phyloP scores from a whole-genome alignment of 208 protist genomes.

The Leishmania guyanensis region DNA sequence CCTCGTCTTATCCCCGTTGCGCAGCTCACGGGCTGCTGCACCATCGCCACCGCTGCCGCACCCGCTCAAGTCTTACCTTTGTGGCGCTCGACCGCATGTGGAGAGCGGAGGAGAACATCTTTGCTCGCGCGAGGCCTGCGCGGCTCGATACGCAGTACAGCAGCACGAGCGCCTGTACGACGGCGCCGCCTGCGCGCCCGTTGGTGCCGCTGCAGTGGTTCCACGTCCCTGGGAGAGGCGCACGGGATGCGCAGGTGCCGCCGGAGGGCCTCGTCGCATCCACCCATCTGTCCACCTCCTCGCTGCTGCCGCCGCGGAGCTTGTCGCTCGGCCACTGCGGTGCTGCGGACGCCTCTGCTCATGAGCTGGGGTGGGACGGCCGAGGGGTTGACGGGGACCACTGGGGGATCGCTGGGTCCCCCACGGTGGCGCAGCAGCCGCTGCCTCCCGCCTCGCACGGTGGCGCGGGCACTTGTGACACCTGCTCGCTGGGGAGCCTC shows the following conservation, averaged over 20 bases:
- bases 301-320: conserved; percentile 1
- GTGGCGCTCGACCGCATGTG: conserved; percentile 14
- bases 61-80: not conserved
- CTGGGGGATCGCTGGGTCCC: not conserved
- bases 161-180: not conserved
- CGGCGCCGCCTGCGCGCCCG: not conserved
- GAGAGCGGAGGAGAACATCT: conserved; percentile 23
- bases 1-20: not conserved
- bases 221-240: conserved; percentile 23
- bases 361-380: not conserved
- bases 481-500: not conserved
- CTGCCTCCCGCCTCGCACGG: not conserved
- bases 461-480: not conserved
- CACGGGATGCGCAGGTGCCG: not conserved
- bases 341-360: not conserved
- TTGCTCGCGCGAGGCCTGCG: conserved; percentile 17
- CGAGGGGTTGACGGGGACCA: not conserved
- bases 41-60: not conserved
- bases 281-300: not conserved
- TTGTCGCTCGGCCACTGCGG: not conserved
- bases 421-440: not conserved
- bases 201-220: conserved; percentile 14
- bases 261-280: conserved; percentile 16
- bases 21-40: not conserved
- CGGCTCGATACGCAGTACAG: conserved; percentile 26